phyloP scores from a whole-genome alignment of 2,329 filamentous ascomycete species.

The Colletotrichum sansevieriae region DNA sequence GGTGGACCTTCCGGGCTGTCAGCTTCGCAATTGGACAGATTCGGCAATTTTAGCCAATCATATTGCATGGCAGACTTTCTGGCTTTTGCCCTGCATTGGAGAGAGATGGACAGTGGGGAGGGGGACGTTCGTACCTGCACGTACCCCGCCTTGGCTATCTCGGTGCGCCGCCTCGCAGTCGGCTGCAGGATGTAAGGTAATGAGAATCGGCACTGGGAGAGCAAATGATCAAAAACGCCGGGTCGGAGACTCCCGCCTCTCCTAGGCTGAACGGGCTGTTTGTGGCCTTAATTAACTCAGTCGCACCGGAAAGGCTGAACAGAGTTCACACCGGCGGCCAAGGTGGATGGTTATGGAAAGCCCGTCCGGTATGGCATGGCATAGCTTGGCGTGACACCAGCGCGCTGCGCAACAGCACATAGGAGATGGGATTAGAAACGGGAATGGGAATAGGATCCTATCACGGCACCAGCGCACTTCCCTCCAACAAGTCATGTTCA shows the following conservation, averaged over 20 bases:
- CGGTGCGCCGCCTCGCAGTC: too few relatives aligned
- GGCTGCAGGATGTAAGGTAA: too few relatives aligned
- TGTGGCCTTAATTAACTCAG: too few relatives aligned
- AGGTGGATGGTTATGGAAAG: slow-evolving; percentile 17
- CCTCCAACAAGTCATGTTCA: not conserved
- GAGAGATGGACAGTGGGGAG: slow-evolving; percentile 26
- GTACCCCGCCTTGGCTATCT: not conserved
- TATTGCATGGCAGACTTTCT: not conserved
- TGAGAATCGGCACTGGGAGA: too few relatives aligned
- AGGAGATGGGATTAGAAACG: too few relatives aligned
- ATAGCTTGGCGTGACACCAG: slow-evolving; percentile 12
- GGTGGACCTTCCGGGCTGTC: slow-evolving; percentile 12
- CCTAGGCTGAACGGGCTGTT: too few relatives aligned
- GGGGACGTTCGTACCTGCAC: too few relatives aligned
- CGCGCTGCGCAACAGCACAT: not conserved
- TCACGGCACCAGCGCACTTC: too few relatives aligned
- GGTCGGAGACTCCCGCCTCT: too few relatives aligned
- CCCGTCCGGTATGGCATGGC: slow-evolving; percentile 9
- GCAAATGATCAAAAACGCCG: too few relatives aligned
- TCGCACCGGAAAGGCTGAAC: not conserved
- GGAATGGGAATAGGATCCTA: too few relatives aligned
- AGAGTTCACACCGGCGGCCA: slow-evolving; percentile 8
- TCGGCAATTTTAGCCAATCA: slow-evolving; percentile 12
- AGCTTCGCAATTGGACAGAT: slow-evolving; percentile 24
- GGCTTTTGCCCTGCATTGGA: slow-evolving; percentile 24